Evolutionary conservation across 495 filamentous ascomycete genomes (phyloP), one percentile per base, ranked within the genome.

Genomic region (Xanthoparmelia taractica): DNA sequence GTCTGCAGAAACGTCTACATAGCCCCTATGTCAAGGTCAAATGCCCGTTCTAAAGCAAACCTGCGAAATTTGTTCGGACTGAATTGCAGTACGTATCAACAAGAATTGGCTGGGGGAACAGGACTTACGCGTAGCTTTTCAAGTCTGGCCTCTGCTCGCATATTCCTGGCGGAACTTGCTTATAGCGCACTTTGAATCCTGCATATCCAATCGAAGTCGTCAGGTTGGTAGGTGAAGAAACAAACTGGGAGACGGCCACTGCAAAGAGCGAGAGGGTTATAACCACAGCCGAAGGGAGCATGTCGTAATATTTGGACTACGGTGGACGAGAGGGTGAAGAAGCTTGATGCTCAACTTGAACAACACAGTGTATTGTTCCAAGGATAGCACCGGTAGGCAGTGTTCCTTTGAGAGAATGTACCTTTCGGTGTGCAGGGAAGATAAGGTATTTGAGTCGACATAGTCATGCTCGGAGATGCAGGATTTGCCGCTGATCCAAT

Each of bases 101-200:
- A 23, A 20, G 17, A n/a, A 17, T 5, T 31, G 4, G 7, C 6
- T 80, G 79, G 63, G n/a, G 1, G 17, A 12, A 54, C 4, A 18
- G 2, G 2, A 33, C 29, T 33, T 33, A 54, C 50, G 50, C 15
- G 17, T 54, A 54, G 50, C 50, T 54, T 33, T 54, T 54, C 50
- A 54, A 18, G 29, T 54, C 50, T 7, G 50, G 7, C 33, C 81
- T 75, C 8, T 77, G 70, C 73, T 85, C 82, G 67, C 82, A 85
- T 56, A 82, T 83, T 17, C 82, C 82, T 7, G 79, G 68, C 1
- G 80, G 79, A 8, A 83, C 82, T 68, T 83, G 68, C 67, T 84
- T 85, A 69, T 83, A 85, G 8, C 82, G 75, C 23, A 80, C 75
- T 2, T 58, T 29, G 31, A 57, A 61, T n/a, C 64, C 63, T 56